These are phyloP conservation scores for Mrakia gelida DNA, from an alignment of 768 basidiomycete genomes.

Conservation along the genomic window DNA sequence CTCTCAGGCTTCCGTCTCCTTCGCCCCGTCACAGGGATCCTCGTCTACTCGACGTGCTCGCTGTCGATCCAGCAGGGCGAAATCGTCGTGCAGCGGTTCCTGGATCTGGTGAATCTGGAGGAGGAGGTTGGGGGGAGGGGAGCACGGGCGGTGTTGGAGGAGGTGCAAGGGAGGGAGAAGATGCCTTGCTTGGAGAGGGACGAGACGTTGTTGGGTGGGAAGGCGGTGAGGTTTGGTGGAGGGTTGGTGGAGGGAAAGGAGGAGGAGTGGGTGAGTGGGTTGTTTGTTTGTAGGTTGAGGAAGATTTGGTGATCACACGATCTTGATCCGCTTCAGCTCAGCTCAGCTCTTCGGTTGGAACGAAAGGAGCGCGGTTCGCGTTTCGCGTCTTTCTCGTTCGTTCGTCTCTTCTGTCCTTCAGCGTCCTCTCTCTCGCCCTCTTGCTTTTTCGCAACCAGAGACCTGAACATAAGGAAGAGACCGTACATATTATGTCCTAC, in stretches of 20 bases:
- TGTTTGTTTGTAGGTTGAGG: conserved; percentile 29
- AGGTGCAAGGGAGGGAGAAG: conserved; percentile 15
- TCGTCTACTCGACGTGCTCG: conserved; percentile 99
- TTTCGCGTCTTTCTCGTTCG: neutral
- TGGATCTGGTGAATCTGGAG: neutral
- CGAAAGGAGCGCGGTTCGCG: too few relatives aligned
- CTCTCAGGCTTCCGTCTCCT: conserved; percentile 52
- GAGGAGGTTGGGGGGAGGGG: neutral
- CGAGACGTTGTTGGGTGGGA: conserved; percentile 14
- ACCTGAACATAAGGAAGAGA: too few relatives aligned
- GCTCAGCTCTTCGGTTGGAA: too few relatives aligned
- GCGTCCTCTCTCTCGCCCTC: too few relatives aligned
- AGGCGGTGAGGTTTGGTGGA: conserved; percentile 25
- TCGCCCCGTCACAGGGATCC: conserved; percentile 64
- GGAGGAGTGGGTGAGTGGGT: conserved; percentile 31
- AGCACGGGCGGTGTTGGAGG: conserved; percentile 16
- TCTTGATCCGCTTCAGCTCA: too few relatives aligned
- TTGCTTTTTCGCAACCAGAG: too few relatives aligned
- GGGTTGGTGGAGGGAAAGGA: conserved; percentile 23
- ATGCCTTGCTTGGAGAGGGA: conserved; percentile 24
- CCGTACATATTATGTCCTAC: too few relatives aligned
- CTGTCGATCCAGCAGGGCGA: conserved; percentile 96
- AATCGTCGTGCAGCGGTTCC: conserved; percentile 62
- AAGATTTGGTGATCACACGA: conserved; percentile 22
- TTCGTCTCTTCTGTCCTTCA: neutral